These are phyloP conservation scores for Botryosphaeria dothidea DNA, from an alignment of 2,329 filamentous ascomycete genomes.

Conservation along the genomic window DNA sequence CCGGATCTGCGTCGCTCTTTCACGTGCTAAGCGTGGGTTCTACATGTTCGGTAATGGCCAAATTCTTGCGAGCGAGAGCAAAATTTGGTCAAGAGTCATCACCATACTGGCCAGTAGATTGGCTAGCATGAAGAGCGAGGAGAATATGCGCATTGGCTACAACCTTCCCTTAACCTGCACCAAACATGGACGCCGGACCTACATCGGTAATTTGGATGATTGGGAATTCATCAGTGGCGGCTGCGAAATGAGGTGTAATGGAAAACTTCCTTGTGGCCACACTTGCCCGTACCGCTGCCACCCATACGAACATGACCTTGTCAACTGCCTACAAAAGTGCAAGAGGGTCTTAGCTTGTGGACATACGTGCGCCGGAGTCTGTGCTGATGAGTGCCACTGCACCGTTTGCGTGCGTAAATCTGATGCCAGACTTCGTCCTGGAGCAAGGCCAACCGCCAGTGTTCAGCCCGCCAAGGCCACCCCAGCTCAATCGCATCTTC, in stretches of 20 bases:
- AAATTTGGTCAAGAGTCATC: conserved; percentile 55
- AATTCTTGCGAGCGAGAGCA: conserved; percentile 49
- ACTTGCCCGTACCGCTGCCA: conserved; percentile 36
- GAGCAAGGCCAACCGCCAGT: not conserved
- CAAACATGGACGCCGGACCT: conserved; percentile 56
- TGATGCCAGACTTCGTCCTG: not conserved
- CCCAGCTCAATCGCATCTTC: not conserved
- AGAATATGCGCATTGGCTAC: conserved; percentile 44
- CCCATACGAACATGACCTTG: conserved; percentile 22
- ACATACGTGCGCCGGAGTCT: not conserved
- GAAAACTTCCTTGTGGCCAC: conserved; percentile 34
- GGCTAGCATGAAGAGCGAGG: conserved; percentile 31
- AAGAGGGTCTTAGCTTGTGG: not conserved
- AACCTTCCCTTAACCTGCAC: conserved; percentile 64
- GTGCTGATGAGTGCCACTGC: conserved; percentile 14
- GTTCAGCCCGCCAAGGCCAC: not conserved
- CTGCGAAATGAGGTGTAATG: conserved; percentile 10
- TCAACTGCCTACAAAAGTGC: conserved; percentile 6
- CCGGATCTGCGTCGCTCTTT: conserved; percentile 63
- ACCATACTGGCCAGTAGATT: conserved; percentile 45
- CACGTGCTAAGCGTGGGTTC: conserved; percentile 74
- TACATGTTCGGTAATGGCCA: conserved; percentile 80
- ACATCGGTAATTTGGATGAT: conserved; percentile 42
- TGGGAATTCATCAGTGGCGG: conserved; percentile 8
- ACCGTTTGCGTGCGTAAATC: not conserved